Base-by-base conservation (phyloP, 371 early-diverging fungal species). In the Mortierella sp. region DNA sequence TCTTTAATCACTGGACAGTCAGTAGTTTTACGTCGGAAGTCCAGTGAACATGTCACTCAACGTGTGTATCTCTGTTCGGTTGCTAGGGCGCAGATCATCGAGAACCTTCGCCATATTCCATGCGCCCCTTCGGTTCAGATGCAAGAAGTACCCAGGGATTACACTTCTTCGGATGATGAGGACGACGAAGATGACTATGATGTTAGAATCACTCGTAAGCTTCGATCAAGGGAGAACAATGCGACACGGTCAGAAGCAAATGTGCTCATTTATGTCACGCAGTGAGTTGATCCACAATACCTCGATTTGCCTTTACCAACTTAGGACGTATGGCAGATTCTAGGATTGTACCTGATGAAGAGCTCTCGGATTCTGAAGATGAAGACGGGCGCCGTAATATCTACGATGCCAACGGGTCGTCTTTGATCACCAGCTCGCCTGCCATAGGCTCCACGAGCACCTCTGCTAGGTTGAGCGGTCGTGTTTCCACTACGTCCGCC, bases 81-180 rank as follows among this genome's bases (percentile, higher is more conserved):
- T 16, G 43, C 13, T 55, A 73, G 74, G 46, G 76, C 76, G 68
- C 90, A 88, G 54, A 91, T 99, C 53, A 80, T 93, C 43, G 99
- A 99, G 57, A 96, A 98, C 67, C 85, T 99, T 48, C 89, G 96
- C 43, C 81, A 89, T 59, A 83, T 98, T 50, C 90, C 90, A 14
- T 91, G 89, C 69, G 97, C 97, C 2, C 99, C 99, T 1, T 95
- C 96, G 34, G 99, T 98, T 34, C 98, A 97, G 74, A 91, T 96
- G 85, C 94, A 94, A 42, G 83, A 83, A 16, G 88, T 89, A 4
- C 90, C 90, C 9, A 54, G 76, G 24, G 86, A 84, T 58, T 61
- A 73, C 27, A 82, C 80, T 50, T 79, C 76, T 2, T 71, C 79
- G 2, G 78, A 81, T 27, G 85, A 87, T 24, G 81, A 83, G 23